Evolutionary conservation across 257 asterid genomes (phyloP).

Genomic region (Paulownia fortunei): DNA sequence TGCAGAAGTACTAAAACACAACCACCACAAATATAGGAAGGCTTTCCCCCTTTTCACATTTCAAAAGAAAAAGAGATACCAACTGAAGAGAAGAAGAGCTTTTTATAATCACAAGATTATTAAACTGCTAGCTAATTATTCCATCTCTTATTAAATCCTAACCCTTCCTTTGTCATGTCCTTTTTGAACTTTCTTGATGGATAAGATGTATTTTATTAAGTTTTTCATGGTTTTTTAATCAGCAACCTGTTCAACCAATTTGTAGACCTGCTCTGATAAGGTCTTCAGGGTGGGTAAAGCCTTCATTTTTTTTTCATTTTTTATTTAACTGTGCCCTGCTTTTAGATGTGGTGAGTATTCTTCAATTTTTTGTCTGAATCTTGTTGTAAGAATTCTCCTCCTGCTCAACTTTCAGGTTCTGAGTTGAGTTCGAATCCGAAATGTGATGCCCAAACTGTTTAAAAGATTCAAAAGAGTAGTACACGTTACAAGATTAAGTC

Average conservation of each 20-base stretch:
- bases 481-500: too few species aligned
- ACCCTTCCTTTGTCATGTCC: constrained; percentile 18
- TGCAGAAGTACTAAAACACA: too few species aligned
- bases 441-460: too few species aligned
- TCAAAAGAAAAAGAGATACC: background rate
- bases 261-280: background rate
- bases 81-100: constrained; percentile 9
- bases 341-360: too few species aligned
- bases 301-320: background rate
- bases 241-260: constrained; percentile 6
- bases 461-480: too few species aligned
- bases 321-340: too few species aligned
- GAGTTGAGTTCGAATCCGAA: too few species aligned
- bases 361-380: too few species aligned
- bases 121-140: constrained; percentile 28
- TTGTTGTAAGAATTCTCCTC: too few species aligned
- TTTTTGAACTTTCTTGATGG: constrained; percentile 25
- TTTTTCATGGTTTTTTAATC: background rate
- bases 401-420: too few species aligned
- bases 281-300: background rate
- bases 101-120: background rate
- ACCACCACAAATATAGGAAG: background rate
- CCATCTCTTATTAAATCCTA: constrained; percentile 16
- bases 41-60: background rate
- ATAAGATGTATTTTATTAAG: constrained; percentile 24